phyloP scores from a whole-genome alignment of 2,329 filamentous ascomycete species.

The Penicillium occitanis region DNA sequence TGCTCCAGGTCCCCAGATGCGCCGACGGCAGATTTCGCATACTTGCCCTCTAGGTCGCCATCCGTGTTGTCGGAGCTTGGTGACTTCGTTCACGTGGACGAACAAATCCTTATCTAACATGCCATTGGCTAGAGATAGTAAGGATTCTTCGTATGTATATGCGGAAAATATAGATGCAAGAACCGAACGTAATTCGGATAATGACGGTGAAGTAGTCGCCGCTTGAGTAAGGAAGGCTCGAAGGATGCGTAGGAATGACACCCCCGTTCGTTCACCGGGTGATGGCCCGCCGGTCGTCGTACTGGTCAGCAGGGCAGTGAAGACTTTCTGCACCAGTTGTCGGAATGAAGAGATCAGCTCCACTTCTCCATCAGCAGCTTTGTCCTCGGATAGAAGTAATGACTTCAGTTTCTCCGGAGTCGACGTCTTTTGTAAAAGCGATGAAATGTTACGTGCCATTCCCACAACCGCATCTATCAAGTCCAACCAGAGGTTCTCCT shows the following conservation, averaged over 20 bases:
- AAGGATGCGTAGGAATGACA: conserved; percentile 85
- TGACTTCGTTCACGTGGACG: conserved; percentile 72
- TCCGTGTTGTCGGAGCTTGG: conserved; percentile 73
- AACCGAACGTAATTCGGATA: conserved; percentile 82
- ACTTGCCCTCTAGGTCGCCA: conserved; percentile 86
- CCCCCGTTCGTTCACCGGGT: conserved; percentile 49
- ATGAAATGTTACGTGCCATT: conserved; percentile 64
- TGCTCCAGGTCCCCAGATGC: conserved; percentile 87
- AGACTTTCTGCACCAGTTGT: conserved; percentile 81
- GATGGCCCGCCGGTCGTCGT: conserved; percentile 56
- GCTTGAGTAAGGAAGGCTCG: conserved; percentile 84
- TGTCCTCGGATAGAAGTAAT: conserved; percentile 5
- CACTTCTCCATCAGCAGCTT: conserved; percentile 27
- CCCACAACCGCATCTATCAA: conserved; percentile 63
- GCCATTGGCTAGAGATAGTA: conserved; percentile 79
- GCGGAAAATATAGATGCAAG: conserved; percentile 89
- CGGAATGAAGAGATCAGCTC: conserved; percentile 67
- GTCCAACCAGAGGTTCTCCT: conserved; percentile 66
- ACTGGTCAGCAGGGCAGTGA: conserved; percentile 78
- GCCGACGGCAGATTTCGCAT: conserved; percentile 79
- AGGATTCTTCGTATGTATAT: conserved; percentile 91
- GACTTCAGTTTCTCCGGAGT: background rate
- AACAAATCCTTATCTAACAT: conserved; percentile 89
- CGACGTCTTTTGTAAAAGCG: conserved; percentile 44
- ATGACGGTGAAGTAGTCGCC: conserved; percentile 75